A percentile compares a stretch with the other conserved stretches of the same genome.
Evolutionary conservation across 192 early-diverging fungal genomes (phyloP).

Genomic region (Coemansia sp.): DNA sequence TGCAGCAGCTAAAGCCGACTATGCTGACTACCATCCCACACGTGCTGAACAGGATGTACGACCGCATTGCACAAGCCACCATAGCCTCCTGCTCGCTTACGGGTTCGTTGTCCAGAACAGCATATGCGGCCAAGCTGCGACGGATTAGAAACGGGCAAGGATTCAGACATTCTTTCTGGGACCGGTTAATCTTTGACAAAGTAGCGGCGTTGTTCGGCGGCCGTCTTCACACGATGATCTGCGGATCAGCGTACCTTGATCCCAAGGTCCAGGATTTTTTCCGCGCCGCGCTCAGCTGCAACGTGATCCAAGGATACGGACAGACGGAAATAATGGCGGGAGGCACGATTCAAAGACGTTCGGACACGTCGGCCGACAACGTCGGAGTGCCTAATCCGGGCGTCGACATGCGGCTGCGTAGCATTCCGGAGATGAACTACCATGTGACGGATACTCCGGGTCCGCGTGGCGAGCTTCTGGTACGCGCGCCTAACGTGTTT

Average conservation of each 20-base stretch:
- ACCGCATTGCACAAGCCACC: conserved; percentile 58
- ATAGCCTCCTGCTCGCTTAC: conserved; percentile 59
- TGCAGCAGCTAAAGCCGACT: conserved; percentile 71
- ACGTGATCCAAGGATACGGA: conserved; percentile 82
- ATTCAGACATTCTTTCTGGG: conserved; percentile 70
- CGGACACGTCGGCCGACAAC: conserved; percentile 65
- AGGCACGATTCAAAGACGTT: conserved; percentile 44
- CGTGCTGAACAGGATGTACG: conserved; percentile 70
- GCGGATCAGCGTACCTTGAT: conserved; percentile 75
- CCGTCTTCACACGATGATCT: conserved; percentile 63
- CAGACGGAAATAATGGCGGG: conserved; percentile 69
- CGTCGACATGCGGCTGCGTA: conserved; percentile 78
- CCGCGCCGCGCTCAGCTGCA: conserved; percentile 59
- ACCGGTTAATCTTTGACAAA: conserved; percentile 66
- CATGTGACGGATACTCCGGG: conserved; percentile 67
- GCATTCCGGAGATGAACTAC: conserved; percentile 82
- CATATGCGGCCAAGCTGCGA: conserved; percentile 14
- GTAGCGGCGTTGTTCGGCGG: conserved; percentile 42
- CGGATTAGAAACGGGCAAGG: conserved; percentile 59
- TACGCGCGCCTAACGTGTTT: conserved; percentile 71
- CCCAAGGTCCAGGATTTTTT: conserved; percentile 75
- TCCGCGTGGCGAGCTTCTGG: conserved; percentile 83
- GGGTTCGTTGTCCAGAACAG: conserved; percentile 59
- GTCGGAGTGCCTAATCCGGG: conserved; percentile 65
- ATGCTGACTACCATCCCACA: conserved; percentile 44